These are phyloP conservation scores for Plasmodium chabaudi DNA, from an alignment of 169 alveolate genomes.

Conservation along the genomic window DNA sequence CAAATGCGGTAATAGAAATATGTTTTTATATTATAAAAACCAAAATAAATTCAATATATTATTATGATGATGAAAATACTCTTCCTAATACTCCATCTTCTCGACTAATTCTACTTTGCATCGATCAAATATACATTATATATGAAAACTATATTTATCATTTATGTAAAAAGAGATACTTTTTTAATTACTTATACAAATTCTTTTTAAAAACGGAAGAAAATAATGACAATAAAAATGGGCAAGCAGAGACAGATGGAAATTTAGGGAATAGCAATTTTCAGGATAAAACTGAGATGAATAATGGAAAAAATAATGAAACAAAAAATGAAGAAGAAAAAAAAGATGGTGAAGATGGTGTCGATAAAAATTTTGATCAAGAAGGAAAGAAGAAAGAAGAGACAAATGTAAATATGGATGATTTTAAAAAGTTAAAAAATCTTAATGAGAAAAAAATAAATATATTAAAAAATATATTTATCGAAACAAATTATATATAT, in stretches of 20 bases:
- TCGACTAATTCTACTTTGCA: slow-evolving; percentile 52
- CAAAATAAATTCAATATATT: slow-evolving; percentile 54
- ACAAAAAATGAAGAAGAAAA: slow-evolving; percentile 11
- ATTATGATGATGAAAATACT: slow-evolving; percentile 40
- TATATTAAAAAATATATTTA: slow-evolving; percentile 35
- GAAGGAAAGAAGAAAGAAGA: background rate
- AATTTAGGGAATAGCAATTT: background rate
- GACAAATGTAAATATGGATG: slow-evolving; percentile 18
- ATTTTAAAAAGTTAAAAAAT: slow-evolving; percentile 42
- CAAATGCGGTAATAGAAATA: slow-evolving; percentile 61
- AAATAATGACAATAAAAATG: slow-evolving; percentile 16
- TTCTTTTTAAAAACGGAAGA: slow-evolving; percentile 18
- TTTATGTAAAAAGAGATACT: slow-evolving; percentile 63
- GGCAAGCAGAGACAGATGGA: background rate
- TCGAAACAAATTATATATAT: slow-evolving; percentile 71
- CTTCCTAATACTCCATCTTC: slow-evolving; percentile 67
- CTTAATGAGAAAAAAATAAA: slow-evolving; percentile 34
- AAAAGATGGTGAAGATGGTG: background rate
- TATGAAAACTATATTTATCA: slow-evolving; percentile 75
- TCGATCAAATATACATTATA: slow-evolving; percentile 64
- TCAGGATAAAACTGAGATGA: too few relatives aligned
- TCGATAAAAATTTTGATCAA: slow-evolving; percentile 12
- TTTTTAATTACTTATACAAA: slow-evolving; percentile 40
- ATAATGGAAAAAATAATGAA: background rate
- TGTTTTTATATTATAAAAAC: slow-evolving; percentile 48